Base-by-base conservation (phyloP, 768 basidiomycete species). In the Lactarius trivialis region DNA sequence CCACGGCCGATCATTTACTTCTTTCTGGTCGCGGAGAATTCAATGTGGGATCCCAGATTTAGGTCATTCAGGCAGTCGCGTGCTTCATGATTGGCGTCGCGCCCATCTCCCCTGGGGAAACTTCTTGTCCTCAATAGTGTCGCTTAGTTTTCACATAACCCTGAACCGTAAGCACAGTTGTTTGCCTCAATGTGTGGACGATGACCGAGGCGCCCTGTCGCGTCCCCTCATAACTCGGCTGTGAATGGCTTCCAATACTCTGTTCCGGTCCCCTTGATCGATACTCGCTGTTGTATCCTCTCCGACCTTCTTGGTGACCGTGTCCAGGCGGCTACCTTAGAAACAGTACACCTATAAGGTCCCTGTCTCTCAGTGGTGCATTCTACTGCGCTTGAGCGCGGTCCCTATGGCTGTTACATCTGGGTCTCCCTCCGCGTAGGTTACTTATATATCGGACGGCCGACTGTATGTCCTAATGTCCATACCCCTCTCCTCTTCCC, bases 261-360 rank as follows among this genome's bases (percentile, higher is more conserved):
- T 50, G 63, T 60, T 64, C 58, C 63, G 63, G 58, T 64, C 63
- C 63, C 63, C 64, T 58, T 63, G 65, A 67, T 67, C 63, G 58
- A 28, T 24, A 51, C 21, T 58, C 56, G 49, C 48, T 49, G 58
- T 48, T 53, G 43, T 49, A 8, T 34, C 15, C 26, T 24, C 56
- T 34, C 39, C 37, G 24, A 24, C 55, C 32, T 57, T 65, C 65
- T 24, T 61, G 56, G 65, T 67, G 65, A 67, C 63, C 63, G 65
- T 67, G 65, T 61, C 65, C 41, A 67, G 37, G 63, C 55, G 17
- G 53, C 63, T 51, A 55, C 63, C 63, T 30, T 63, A 54, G 57
- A 58, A 63, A 63, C 61, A 50, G 26, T 53, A 43, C 30, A 33
- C 48, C 26, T n/a, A n/a, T n/a, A n/a, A n/a, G n/a, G n/a, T n/a